Evolutionary conservation across 768 basidiomycete species (phyloP), one percentile per base, ranked within the genome.

Genomic region (Mrakia frigida): DNA sequence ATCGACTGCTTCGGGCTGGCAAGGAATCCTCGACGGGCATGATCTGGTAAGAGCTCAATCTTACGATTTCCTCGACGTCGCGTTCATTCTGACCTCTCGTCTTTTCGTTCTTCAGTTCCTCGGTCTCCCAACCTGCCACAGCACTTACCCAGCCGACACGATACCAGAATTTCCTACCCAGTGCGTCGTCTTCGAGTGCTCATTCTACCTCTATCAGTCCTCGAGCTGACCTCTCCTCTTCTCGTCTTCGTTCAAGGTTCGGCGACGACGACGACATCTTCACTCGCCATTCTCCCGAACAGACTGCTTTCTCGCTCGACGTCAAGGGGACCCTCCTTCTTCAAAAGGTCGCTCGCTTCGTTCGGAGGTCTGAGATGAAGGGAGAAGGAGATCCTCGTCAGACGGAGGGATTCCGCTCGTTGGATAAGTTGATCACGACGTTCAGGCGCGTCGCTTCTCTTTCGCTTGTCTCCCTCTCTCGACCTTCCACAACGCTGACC

Each of bases 321-420:
- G 65, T 68, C 65, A 68, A 68, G 65, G 65, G 65, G 6, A 68
- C 37, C 6, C 35, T 68, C 9, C 65, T 68, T 10, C 37, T 68
- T 21, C 65, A 39, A 21, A 68, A 68, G 65, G 39, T 68, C 39
- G 65, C 35, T 9, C 35, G n/a, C 37, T 68, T 39, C 35, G 39
- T 68, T 39, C 65, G 65, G 65, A 39, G 35, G 39, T 18, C 65
- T 21, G 65, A 68, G 25, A 68, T 68, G 65, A 68, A 41, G 65
- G 37, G 65, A 14, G 39, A 35, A 35, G 10, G 9, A 23, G 39
- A 68, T 37, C 35, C 39, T n/a, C 65, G 65, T 10, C 9, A 18
- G 35, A n/a, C 3, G 3, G 39, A 68, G 23, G 2, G 2, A 5
- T 68, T 68, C 65, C 39, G 25, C 1, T 11, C 35, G 2, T 23